Conservation (phyloP, 2,329 filamentous ascomycete genomes). For the Hysterium pulicare region DNA sequence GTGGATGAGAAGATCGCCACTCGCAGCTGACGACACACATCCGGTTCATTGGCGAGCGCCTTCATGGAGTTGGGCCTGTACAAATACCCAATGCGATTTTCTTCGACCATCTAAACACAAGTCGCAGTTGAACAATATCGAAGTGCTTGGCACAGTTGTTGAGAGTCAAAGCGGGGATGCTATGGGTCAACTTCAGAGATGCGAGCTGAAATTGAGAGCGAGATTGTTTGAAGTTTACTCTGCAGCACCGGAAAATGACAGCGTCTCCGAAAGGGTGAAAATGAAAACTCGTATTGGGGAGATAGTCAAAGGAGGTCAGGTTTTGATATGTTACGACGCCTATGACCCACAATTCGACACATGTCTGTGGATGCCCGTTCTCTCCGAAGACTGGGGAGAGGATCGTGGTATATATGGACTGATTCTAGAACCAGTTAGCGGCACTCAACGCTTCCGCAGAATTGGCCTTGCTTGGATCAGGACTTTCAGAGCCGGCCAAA, state of each 20-base stretch:
- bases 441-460: neutral
- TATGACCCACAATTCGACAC: neutral
- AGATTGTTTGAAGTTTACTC: neutral
- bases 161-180: too few relatives aligned
- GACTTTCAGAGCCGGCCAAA: neutral
- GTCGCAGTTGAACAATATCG: too few relatives aligned
- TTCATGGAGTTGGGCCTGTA: neutral
- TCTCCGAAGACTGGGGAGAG: neutral
- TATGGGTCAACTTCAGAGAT: neutral
- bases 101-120: too few relatives aligned
- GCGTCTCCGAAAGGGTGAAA: neutral
- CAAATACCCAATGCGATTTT: neutral
- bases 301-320: neutral
- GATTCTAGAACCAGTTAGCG: neutral
- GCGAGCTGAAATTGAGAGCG: neutral
- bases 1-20: neutral
- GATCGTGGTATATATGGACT: neutral
- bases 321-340: neutral
- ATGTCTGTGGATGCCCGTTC: neutral
- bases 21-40: neutral
- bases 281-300: too few relatives aligned
- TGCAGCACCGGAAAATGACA: neutral
- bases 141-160: too few relatives aligned
- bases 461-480: neutral
- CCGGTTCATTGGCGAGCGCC: neutral